These are phyloP conservation scores for Ceratocystis cubensis DNA, from an alignment of 2,329 filamentous ascomycete species.

Conservation along the genomic window DNA sequence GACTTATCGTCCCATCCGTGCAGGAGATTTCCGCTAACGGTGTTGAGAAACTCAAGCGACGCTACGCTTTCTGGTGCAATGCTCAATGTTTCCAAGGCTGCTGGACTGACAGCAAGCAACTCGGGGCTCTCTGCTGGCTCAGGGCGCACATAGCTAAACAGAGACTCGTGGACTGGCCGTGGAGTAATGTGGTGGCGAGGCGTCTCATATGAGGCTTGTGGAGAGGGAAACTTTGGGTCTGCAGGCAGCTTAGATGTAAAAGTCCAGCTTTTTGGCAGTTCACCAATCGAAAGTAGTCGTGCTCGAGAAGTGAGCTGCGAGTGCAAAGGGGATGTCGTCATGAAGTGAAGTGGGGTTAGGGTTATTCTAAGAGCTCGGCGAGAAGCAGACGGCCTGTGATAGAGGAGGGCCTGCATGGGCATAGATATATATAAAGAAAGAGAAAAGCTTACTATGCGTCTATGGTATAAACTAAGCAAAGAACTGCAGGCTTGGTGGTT, in stretches of 20 bases:
- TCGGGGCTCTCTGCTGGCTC: slow-evolving; percentile 60
- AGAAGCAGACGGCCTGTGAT: background rate
- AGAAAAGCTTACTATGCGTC: background rate
- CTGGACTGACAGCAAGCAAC: slow-evolving; percentile 65
- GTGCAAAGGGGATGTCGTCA: background rate
- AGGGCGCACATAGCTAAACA: slow-evolving; percentile 85
- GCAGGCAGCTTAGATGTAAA: slow-evolving; percentile 58
- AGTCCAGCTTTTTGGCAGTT: slow-evolving; percentile 52
- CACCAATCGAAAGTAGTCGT: slow-evolving; percentile 32
- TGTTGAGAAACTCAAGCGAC: slow-evolving; percentile 60
- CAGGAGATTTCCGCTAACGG: slow-evolving; percentile 72
- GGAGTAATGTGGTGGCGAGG: slow-evolving; percentile 65
- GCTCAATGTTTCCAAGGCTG: slow-evolving; percentile 69
- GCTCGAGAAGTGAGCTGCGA: background rate
- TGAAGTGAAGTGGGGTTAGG: slow-evolving; percentile 11
- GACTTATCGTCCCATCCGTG: slow-evolving; percentile 62
- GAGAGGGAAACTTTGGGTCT: slow-evolving; percentile 68
- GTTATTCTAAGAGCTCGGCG: background rate
- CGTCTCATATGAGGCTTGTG: slow-evolving; percentile 66
- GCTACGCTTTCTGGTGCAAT: slow-evolving; percentile 55
- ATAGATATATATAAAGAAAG: background rate
- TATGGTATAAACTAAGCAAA: background rate
- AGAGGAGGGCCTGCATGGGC: background rate
- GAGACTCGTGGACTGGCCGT: slow-evolving; percentile 68
- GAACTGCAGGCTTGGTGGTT: background rate